phyloP scores from a whole-genome alignment of 2,329 filamentous ascomycete genomes.

The Zasmidium angulare region DNA sequence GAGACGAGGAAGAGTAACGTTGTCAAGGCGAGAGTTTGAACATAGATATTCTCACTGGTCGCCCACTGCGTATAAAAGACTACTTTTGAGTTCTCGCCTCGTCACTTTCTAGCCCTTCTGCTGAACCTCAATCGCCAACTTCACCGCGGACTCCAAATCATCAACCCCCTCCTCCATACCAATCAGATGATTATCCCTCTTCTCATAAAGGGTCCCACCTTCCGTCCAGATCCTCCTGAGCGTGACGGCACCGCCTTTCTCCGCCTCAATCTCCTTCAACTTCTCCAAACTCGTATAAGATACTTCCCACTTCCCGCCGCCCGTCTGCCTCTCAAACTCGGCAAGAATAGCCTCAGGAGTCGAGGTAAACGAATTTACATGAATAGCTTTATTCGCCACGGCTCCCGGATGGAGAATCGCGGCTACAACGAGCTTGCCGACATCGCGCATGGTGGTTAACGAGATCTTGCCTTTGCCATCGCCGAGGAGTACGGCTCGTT shows the following conservation, averaged over 20 bases:
- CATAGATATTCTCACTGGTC: too few species aligned
- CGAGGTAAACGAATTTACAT: slow-evolving; percentile 70
- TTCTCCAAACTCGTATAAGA: slow-evolving; percentile 54
- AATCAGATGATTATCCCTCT: slow-evolving; percentile 64
- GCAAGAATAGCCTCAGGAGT: slow-evolving; percentile 62
- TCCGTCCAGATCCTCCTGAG: slow-evolving; percentile 71
- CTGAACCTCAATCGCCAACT: slow-evolving; percentile 32
- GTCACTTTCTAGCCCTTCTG: too few species aligned
- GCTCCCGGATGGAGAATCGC: slow-evolving; percentile 58
- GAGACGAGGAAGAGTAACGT: slow-evolving; percentile 7
- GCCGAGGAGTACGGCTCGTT: slow-evolving; percentile 61
- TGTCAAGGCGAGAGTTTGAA: neutral
- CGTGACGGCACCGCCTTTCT: slow-evolving; percentile 58
- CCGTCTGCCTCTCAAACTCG: slow-evolving; percentile 69
- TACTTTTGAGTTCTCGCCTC: too few species aligned
- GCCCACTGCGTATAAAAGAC: too few species aligned
- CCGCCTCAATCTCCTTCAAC: slow-evolving; percentile 58
- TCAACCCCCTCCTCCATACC: slow-evolving; percentile 50
- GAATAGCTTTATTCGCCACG: slow-evolving; percentile 58
- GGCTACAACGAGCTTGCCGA: slow-evolving; percentile 65
- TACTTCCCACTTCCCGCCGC: slow-evolving; percentile 54
- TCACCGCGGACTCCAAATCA: slow-evolving; percentile 51
- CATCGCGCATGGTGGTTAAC: slow-evolving; percentile 70
- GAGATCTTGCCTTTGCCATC: slow-evolving; percentile 62
- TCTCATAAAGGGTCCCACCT: slow-evolving; percentile 69